Conservation (phyloP, 2,329 filamentous ascomycete genomes). For the Calonectria ilicicola region DNA sequence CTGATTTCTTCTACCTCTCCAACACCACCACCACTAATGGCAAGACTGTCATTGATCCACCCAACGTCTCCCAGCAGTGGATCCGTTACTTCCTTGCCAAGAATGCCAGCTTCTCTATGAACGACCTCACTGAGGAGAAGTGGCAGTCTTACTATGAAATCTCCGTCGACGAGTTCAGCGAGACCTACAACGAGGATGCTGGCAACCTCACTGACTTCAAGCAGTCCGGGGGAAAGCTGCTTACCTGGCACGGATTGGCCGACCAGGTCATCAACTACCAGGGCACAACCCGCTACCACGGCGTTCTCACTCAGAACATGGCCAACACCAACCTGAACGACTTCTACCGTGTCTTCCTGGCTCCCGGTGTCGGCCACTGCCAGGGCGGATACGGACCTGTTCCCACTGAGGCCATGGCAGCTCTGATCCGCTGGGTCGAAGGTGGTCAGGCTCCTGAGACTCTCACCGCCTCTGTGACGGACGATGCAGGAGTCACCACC, state of each 20-base stretch:
- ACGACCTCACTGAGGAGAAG: not conserved
- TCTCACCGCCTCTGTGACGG: not conserved
- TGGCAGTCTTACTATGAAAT: conserved; percentile 1
- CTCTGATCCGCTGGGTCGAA: not conserved
- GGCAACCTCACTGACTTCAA: conserved; percentile 3
- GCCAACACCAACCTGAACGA: not conserved
- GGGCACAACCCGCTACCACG: not conserved
- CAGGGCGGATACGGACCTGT: not conserved
- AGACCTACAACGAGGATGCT: conserved; percentile 3
- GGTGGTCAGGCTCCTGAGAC: not conserved
- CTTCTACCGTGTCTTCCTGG: conserved; percentile 10
- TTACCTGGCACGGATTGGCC: conserved; percentile 8
- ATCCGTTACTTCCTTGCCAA: not conserved
- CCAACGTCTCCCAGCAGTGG: conserved; percentile 4
- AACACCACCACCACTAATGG: not conserved
- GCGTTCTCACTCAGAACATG: not conserved
- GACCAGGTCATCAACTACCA: not conserved
- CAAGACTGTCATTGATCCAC: not conserved
- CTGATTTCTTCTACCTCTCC: conserved; percentile 7
- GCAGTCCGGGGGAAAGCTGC: not conserved
- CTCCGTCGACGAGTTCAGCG: not conserved
- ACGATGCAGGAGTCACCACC: not conserved
- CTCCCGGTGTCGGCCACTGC: conserved; percentile 1
- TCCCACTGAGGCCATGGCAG: not conserved
- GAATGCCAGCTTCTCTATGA: not conserved